Evolutionary conservation across 805 yeast species (phyloP).

Genomic region (Wickerhamomyces bisporus): DNA sequence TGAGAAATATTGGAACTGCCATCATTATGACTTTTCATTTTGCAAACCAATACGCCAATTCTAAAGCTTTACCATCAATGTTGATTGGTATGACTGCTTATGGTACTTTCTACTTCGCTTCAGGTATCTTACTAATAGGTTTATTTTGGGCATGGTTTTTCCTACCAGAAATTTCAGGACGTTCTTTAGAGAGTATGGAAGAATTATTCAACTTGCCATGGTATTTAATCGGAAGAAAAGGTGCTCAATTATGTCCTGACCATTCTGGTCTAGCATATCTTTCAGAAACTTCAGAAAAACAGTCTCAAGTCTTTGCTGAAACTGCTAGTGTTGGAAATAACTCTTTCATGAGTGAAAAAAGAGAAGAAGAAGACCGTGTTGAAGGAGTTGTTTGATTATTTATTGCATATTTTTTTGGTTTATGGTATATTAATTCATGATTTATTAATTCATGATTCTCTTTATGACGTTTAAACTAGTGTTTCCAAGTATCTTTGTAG

Average conservation of each 20-base stretch:
- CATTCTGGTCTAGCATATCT: constrained; percentile 33
- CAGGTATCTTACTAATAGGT: constrained; percentile 36
- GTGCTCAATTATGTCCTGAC: constrained; percentile 48
- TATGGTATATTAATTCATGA: no score
- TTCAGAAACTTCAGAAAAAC: constrained; percentile 10
- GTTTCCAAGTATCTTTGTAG: no score
- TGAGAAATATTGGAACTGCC: constrained; percentile 45
- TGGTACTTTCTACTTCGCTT: constrained; percentile 51
- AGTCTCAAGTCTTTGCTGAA: constrained; percentile 12
- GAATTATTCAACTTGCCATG: constrained; percentile 42
- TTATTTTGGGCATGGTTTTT: constrained; percentile 34
- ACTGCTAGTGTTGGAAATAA: constrained; percentile 1
- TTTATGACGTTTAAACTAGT: no score
- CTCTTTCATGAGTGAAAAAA: neutral
- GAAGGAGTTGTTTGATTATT: no score
- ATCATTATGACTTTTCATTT: constrained; percentile 51
- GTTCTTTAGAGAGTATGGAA: constrained; percentile 35
- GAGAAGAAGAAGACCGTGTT: neutral
- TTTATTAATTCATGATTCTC: no score
- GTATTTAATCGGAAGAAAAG: constrained; percentile 53
- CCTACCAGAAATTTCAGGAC: constrained; percentile 34
- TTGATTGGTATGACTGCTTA: constrained; percentile 37
- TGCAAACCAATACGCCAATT: constrained; percentile 52
- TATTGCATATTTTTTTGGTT: no score
- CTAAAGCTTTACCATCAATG: constrained; percentile 51